These are phyloP conservation scores for Tilletia walkeri DNA, from an alignment of 1,284 basidiomycete species.

Conservation along the genomic window DNA sequence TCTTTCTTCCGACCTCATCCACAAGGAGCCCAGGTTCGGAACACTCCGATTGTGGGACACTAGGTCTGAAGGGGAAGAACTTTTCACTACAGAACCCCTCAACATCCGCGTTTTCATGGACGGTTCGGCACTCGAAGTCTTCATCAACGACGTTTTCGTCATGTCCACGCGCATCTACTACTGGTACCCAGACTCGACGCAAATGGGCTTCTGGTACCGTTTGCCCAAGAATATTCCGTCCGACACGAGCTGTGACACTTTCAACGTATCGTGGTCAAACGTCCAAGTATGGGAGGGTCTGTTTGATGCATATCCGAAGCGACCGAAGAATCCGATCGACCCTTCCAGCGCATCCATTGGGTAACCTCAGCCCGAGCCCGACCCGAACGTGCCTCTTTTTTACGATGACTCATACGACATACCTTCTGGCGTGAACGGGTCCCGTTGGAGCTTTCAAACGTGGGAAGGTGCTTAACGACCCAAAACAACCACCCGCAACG, in stretches of 20 bases:
- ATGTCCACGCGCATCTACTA: constrained; percentile 29
- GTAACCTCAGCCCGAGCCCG: constrained; percentile 26
- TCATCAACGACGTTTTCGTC: constrained; percentile 31
- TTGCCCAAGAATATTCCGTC: background rate
- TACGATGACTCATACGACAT: background rate
- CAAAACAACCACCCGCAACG: too few relatives aligned
- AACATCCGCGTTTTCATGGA: constrained; percentile 30
- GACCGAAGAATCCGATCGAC: constrained; percentile 24
- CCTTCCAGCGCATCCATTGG: constrained; percentile 23
- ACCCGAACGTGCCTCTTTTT: constrained; percentile 21
- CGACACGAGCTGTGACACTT: background rate
- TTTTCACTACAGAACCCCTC: constrained; percentile 4
- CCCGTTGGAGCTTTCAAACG: constrained; percentile 1
- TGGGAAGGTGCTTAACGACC: background rate
- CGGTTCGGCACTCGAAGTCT: constrained; percentile 30
- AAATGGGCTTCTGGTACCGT: constrained; percentile 27
- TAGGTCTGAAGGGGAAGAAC: background rate
- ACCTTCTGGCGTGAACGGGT: background rate
- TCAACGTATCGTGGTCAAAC: constrained; percentile 21
- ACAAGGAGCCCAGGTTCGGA: constrained; percentile 22
- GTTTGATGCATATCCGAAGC: constrained; percentile 27
- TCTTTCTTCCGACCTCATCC: constrained; percentile 21
- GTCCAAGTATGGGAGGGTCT: constrained; percentile 27
- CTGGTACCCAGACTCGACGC: constrained; percentile 26
- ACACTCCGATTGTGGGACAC: constrained; percentile 28